Base-by-base conservation (phyloP, 495 filamentous ascomycete species). In the Evernia prunastri region DNA sequence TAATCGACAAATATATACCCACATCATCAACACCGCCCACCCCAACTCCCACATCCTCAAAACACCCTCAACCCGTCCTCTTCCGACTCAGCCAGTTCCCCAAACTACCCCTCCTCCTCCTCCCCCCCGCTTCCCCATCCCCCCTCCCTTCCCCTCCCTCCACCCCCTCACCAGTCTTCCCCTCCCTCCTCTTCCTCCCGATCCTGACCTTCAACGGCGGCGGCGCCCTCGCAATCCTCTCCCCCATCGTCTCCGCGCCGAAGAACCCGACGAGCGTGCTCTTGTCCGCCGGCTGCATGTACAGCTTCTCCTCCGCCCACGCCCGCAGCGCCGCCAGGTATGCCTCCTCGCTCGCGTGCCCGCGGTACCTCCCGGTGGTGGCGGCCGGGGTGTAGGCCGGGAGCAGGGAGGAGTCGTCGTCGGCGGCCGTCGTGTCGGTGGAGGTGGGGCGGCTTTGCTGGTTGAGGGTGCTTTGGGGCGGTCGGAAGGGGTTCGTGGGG, bases 231-330 rank as follows among this genome's bases (percentile, higher is more conserved):
- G 40, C 61, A 17, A 59, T 59, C 27, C 61, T 36, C 31, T 63
- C 61, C 61, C 20, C 29, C 61, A 63, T 63, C 10, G 54, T 63
- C 42, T 63, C 54, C 31, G 18, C 36, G 5, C 61, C 61, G 17
- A 58, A 63, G 8, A 63, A 63, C 12, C 61, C 61, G 6, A 23
- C 35, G 29, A 63, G 27, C 40, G 29, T 31, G 29, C 40, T 43
- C 31, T 63, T 63, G 3, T 63, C 61, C 53, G 18, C 4, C 33
- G 56, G 53, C 42, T 39, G n/a, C n/a, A 12, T 35, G 5, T 45
- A 47, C 40, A 35, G 11, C n/a, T 63, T 63, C 31, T 63, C 61
- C 25, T 63, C 61, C 11, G 61, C 61, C 61, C 61, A 63, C 3
- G 27, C 61, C 18, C 61, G 31, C 23, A 63, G 42, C 13, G 61